Percentiles rank a stretch among this genome's conserved stretches.
These are phyloP conservation scores for Rhizopus stolonifer DNA, from an alignment of 371 early-diverging fungal species.

Conservation along the genomic window DNA sequence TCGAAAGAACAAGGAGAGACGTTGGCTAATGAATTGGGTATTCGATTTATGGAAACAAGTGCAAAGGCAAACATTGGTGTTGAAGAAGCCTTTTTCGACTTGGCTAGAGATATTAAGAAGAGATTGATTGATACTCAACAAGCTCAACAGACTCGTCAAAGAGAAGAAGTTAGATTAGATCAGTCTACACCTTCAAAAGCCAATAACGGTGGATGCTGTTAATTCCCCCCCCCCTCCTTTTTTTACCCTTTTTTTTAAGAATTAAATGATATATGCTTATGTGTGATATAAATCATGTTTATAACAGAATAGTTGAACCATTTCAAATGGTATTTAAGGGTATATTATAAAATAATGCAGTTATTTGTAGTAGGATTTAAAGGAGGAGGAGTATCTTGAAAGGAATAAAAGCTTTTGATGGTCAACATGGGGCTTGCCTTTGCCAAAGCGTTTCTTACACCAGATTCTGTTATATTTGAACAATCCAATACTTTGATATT, in stretches of 20 bases:
- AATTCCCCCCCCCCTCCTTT: neutral
- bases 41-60: slow-evolving; percentile 94
- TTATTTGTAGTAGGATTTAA: too few species aligned
- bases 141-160: slow-evolving; percentile 48
- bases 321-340: neutral
- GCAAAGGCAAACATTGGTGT: slow-evolving; percentile 98
- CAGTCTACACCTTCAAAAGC: slow-evolving; percentile 26
- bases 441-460: slow-evolving; percentile 32
- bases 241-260: neutral
- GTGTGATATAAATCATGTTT: neutral
- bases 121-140: slow-evolving; percentile 54
- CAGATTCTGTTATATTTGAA: slow-evolving; percentile 40
- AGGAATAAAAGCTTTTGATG: slow-evolving; percentile 50
- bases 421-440: slow-evolving; percentile 35
- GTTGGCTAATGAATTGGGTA: slow-evolving; percentile 84
- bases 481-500: slow-evolving; percentile 47
- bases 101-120: slow-evolving; percentile 74
- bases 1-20: slow-evolving; percentile 80
- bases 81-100: slow-evolving; percentile 96
- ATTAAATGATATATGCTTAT: neutral
- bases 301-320: neutral
- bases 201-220: slow-evolving; percentile 24
- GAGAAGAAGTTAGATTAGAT: slow-evolving; percentile 48
- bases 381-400: too few species aligned
- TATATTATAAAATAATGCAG: too few species aligned